phyloP scores from a whole-genome alignment of 2,329 filamentous ascomycete genomes.

The Bipolaris gigantea region DNA sequence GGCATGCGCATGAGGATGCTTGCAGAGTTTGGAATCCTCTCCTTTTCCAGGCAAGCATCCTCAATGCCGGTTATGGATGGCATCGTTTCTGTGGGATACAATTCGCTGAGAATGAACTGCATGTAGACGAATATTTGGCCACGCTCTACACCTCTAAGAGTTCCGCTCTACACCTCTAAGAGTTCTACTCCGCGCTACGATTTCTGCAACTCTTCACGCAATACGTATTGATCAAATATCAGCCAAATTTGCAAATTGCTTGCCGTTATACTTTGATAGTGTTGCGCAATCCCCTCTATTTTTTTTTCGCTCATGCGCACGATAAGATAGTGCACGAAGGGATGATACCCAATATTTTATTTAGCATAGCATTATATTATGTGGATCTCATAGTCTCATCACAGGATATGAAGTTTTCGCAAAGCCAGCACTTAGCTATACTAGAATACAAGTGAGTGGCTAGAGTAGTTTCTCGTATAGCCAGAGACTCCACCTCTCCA shows the following conservation, averaged over 20 bases:
- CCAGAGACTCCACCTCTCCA: not conserved
- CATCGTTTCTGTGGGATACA: not conserved
- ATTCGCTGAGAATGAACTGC: not conserved
- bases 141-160: not conserved
- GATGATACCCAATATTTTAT: not conserved
- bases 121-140: not conserved
- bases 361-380: not conserved
- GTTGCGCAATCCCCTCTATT: no score
- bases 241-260: not conserved
- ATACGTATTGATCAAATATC: no score
- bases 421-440: not conserved
- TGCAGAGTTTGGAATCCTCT: not conserved
- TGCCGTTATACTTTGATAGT: not conserved
- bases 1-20: not conserved
- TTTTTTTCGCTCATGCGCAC: no score
- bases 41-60: not conserved
- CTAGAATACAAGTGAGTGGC: not conserved
- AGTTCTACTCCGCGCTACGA: not conserved
- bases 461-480: no score
- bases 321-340: not conserved
- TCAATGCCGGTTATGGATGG: not conserved
- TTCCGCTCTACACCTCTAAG: not conserved
- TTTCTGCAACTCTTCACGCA: not conserved
- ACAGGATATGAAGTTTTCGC: not conserved
- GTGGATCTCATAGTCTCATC: not conserved